phyloP scores from a whole-genome alignment of 2,329 filamentous ascomycete genomes.

The Leptoxyphium fumago region DNA sequence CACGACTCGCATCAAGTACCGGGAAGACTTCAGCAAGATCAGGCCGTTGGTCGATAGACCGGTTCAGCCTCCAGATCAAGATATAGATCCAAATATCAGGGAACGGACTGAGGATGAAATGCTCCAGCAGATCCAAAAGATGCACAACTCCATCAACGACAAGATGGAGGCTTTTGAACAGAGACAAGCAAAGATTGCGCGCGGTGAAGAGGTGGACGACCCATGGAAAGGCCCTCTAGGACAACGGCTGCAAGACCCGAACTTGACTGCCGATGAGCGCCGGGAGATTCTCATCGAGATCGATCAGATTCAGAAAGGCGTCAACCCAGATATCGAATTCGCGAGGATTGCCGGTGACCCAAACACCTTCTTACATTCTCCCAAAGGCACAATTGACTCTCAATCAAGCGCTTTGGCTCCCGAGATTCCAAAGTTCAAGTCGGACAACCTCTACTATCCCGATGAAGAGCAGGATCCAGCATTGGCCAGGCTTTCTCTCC shows the following conservation, averaged over 20 bases:
- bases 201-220: conserved; percentile 12
- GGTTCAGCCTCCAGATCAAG: conserved; percentile 25
- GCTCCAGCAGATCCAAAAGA: conserved; percentile 35
- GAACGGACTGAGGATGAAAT: conserved; percentile 51
- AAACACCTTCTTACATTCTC: conserved; percentile 30
- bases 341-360: conserved; percentile 30
- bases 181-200: conserved; percentile 8
- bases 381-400: conserved; percentile 34
- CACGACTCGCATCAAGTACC: conserved; percentile 55
- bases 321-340: conserved; percentile 23
- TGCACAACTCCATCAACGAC: conserved; percentile 17
- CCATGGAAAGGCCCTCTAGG: conserved; percentile 17
- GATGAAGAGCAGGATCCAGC: conserved; percentile 28
- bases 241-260: conserved; percentile 17
- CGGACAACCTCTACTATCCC: conserved; percentile 10
- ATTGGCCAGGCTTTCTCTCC: conserved; percentile 38
- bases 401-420: conserved; percentile 31
- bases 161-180: conserved; percentile 18
- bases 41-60: conserved; percentile 64
- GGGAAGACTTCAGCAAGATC: conserved; percentile 69
- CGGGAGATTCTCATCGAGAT: conserved; percentile 2
- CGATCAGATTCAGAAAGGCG: conserved; percentile 24
- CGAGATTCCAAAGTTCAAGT: conserved; percentile 33
- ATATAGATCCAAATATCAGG: conserved; percentile 41
- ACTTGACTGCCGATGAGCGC: conserved; percentile 6